These are phyloP conservation scores for Sphaerobolus stellatus DNA, from an alignment of 1,284 basidiomycete species.

Conservation along the genomic window DNA sequence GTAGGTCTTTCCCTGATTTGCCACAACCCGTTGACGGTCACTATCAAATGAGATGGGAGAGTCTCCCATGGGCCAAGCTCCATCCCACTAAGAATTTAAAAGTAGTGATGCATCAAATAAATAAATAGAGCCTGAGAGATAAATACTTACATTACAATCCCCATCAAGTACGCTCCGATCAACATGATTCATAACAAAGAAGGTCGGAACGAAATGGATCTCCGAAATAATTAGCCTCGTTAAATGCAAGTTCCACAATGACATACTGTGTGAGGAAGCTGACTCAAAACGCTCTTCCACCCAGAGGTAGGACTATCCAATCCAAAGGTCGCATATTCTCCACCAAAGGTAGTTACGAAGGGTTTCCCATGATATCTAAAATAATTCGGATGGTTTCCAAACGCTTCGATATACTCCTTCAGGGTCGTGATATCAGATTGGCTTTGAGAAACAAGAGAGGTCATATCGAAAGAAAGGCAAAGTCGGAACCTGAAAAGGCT, in stretches of 20 bases:
- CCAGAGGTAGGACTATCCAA: slow-evolving; percentile 48
- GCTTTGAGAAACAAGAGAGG: slow-evolving; percentile 32
- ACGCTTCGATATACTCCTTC: slow-evolving; percentile 57
- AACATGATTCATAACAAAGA: slow-evolving; percentile 60
- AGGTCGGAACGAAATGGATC: slow-evolving; percentile 57
- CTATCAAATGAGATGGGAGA: slow-evolving; percentile 27
- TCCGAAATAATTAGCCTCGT: neutral
- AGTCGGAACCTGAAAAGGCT: slow-evolving; percentile 46
- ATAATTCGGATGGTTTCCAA: slow-evolving; percentile 63
- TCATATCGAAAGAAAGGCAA: slow-evolving; percentile 54
- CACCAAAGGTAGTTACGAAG: slow-evolving; percentile 77
- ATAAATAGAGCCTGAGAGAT: slow-evolving; percentile 30
- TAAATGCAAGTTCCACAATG: neutral
- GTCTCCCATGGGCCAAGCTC: slow-evolving; percentile 38
- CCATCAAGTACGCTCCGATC: slow-evolving; percentile 55
- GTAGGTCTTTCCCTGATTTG: slow-evolving; percentile 30
- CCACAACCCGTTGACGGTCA: slow-evolving; percentile 22
- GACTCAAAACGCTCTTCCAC: slow-evolving; percentile 42
- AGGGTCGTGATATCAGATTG: slow-evolving; percentile 45
- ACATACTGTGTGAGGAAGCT: slow-evolving; percentile 1
- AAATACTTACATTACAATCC: slow-evolving; percentile 51
- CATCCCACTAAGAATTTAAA: slow-evolving; percentile 40
- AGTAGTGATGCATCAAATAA: slow-evolving; percentile 37
- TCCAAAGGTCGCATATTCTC: slow-evolving; percentile 74
- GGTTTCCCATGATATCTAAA: slow-evolving; percentile 56